phyloP scores from a whole-genome alignment of 106 monocot genomes.

The Posidonia australis region DNA sequence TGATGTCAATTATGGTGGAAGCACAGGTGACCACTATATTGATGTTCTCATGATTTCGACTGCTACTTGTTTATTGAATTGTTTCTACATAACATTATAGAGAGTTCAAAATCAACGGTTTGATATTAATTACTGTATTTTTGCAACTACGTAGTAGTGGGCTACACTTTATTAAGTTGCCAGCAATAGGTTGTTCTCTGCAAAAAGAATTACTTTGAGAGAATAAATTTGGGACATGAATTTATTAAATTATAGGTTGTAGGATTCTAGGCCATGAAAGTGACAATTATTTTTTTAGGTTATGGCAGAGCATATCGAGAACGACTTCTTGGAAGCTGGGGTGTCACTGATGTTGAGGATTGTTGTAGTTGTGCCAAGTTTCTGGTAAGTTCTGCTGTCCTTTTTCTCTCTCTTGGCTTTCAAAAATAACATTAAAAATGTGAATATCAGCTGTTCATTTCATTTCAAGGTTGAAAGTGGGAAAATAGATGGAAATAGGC shows the following conservation, averaged over 20 bases:
- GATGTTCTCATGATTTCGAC: neutral
- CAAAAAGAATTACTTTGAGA: too few relatives aligned
- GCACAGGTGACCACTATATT: slow-evolving; percentile 45
- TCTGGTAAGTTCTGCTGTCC: slow-evolving; percentile 32
- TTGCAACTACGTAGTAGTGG: too few relatives aligned
- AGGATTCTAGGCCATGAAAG: neutral
- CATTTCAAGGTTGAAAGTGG: slow-evolving; percentile 48
- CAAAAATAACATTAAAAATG: neutral
- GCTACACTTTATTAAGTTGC: too few relatives aligned
- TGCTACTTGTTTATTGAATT: too few relatives aligned
- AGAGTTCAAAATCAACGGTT: too few relatives aligned
- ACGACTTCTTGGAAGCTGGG: slow-evolving; percentile 74
- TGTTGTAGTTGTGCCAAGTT: slow-evolving; percentile 81
- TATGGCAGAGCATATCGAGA: slow-evolving; percentile 91
- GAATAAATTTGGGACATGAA: too few relatives aligned
- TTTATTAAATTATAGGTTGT: too few relatives aligned
- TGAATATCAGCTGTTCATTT: slow-evolving; percentile 4
- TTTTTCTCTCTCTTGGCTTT: neutral
- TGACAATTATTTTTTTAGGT: slow-evolving; percentile 32
- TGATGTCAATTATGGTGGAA: slow-evolving; percentile 99
- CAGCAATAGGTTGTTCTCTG: too few relatives aligned
- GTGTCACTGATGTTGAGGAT: slow-evolving; percentile 88
- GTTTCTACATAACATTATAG: too few relatives aligned
- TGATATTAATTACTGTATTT: too few relatives aligned
- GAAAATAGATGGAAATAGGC: slow-evolving; percentile 64